Percentiles rank a stretch among this genome's conserved stretches.
Conservation (phyloP, 371 early-diverging fungal genomes). For the Circinella umbellata region DNA sequence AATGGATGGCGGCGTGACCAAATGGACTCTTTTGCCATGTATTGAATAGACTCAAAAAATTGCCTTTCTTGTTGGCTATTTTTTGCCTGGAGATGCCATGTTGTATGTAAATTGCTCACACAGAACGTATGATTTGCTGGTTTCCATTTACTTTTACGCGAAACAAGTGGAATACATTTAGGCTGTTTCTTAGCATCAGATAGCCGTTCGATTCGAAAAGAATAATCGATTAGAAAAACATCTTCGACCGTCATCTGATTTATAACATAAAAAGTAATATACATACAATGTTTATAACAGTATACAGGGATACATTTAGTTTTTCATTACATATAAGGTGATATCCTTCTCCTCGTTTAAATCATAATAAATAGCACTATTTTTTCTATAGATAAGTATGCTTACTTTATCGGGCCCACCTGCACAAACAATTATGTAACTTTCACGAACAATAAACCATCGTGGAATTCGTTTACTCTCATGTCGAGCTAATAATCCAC, state of each 20-base stretch:
- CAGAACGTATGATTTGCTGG: slow-evolving; percentile 36
- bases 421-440: slow-evolving; percentile 51
- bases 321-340: too few species aligned
- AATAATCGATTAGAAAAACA: slow-evolving; percentile 9
- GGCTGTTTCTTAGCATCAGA: background rate
- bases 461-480: slow-evolving; percentile 27
- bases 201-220: slow-evolving; percentile 18
- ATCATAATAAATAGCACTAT: slow-evolving; percentile 2
- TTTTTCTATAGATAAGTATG: slow-evolving; percentile 4
- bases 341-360: too few species aligned
- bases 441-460: slow-evolving; percentile 69
- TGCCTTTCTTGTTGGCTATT: slow-evolving; percentile 57
- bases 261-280: slow-evolving; percentile 15
- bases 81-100: slow-evolving; percentile 58
- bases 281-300: too few species aligned
- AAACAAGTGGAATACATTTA: slow-evolving; percentile 19
- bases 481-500: slow-evolving; percentile 17
- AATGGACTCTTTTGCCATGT: slow-evolving; percentile 36
- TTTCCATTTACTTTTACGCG: slow-evolving; percentile 41
- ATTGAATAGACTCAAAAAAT: slow-evolving; percentile 46
- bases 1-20: slow-evolving; percentile 72
- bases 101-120: slow-evolving; percentile 48
- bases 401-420: slow-evolving; percentile 34
- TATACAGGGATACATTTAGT: too few species aligned
- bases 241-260: slow-evolving; percentile 1